Evolutionary conservation across 805 yeast species (phyloP), one percentile per base, ranked within the genome.

Genomic region (Danielia oregonensis): DNA sequence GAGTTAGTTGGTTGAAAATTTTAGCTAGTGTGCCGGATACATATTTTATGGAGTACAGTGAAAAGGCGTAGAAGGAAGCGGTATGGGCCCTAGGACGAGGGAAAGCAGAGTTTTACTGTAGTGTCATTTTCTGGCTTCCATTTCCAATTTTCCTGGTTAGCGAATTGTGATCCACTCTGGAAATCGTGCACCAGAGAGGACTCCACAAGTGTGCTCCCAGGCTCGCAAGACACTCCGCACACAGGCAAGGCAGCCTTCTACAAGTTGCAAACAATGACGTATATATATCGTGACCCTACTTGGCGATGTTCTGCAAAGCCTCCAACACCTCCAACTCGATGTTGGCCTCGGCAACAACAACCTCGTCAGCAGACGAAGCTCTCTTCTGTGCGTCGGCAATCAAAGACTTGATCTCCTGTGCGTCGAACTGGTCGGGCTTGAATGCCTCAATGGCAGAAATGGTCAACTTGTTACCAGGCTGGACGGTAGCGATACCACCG

Each of bases 401-500:
- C 63, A 86, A 79, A 40, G 79, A 55, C 74, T 79, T 86, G 63
- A 89, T 81, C 52, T 85, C 78, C 50, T 79, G 85, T 26, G 79
- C 69, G 37, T 88, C 86, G 69, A 91, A 87, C 44, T 86, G 79
- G 46, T 87, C 91, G 53, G 93, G 75, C 59, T 93, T 86, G 72
- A 79, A 86, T 28, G 97, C 98, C 73, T 93, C 98, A 54, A 87
- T 83, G 47, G 97, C 89, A 59, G 93, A 84, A 65, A 93, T 82
- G 59, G 86, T 79, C 61, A 93, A 75, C 52, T 82, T 76, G 50
- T 96, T 88, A 57, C 86, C 94, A 68, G 96, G 97, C 64, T 86
- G 89, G 48, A 93, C 95, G 39, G 95, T 79, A 42, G 96, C 97
- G 57, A 91, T 85, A 51, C 98, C 98, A 49, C 97, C 97, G 44